Percentiles rank a stretch among this genome's conserved stretches.
Evolutionary conservation across 495 filamentous ascomycete genomes (phyloP).

Genomic region (Penicillium paradoxum): DNA sequence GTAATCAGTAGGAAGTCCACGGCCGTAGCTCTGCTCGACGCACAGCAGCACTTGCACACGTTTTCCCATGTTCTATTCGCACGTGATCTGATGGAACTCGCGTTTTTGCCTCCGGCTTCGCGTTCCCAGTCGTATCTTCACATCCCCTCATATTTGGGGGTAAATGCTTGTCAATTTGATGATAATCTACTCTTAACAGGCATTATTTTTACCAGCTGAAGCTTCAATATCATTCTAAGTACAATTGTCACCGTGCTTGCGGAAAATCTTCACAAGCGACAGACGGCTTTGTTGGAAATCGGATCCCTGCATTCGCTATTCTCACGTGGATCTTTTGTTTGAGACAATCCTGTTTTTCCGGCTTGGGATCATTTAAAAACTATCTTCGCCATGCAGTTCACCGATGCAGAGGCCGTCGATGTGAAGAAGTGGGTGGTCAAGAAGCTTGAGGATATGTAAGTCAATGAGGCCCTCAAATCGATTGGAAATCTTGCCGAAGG

Average conservation of each 20-base stretch:
- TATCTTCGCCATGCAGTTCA: slow-evolving; percentile 60
- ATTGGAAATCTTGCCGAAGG: background rate
- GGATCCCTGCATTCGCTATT: slow-evolving; percentile 11
- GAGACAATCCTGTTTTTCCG: background rate
- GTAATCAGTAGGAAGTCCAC: background rate
- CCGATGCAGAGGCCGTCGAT: slow-evolving; percentile 65
- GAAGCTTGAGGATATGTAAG: slow-evolving; percentile 86
- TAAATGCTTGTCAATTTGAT: background rate
- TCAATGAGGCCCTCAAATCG: slow-evolving; percentile 8
- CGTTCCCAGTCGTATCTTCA: slow-evolving; percentile 15
- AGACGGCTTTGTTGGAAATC: slow-evolving; percentile 10
- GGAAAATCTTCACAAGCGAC: background rate
- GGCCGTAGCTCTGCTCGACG: no score
- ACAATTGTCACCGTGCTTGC: background rate
- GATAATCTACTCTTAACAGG: background rate
- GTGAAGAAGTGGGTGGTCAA: slow-evolving; percentile 89
- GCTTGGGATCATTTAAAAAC: background rate
- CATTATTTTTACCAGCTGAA: background rate
- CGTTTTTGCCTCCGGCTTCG: slow-evolving; percentile 13
- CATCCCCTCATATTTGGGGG: slow-evolving; percentile 6
- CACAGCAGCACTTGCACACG: no score
- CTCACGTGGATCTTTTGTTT: background rate
- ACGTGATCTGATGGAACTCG: slow-evolving; percentile 15
- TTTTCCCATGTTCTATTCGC: background rate
- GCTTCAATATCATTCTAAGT: background rate